Evolutionary conservation across 2,329 filamentous ascomycete genomes (phyloP).

Genomic region (Botrytis sinoallii): DNA sequence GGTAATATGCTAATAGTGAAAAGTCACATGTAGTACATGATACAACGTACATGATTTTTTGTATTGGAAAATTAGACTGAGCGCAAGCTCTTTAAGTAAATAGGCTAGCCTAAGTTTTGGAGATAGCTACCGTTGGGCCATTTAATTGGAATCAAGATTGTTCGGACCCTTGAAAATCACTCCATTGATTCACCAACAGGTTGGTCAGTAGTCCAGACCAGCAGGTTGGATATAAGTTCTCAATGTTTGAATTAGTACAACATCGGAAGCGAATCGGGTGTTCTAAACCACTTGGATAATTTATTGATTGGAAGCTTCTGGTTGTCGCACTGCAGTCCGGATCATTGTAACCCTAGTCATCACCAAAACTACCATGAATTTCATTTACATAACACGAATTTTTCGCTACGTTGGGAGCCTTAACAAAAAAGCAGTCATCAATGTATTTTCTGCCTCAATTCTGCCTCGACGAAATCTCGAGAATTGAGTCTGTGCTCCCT

Average conservation of each 20-base stretch:
- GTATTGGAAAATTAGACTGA: background rate
- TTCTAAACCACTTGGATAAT: background rate
- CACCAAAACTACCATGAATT: background rate
- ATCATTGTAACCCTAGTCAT: background rate
- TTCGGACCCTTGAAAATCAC: background rate
- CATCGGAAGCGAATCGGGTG: background rate
- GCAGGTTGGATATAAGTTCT: background rate
- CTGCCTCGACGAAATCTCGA: constrained; percentile 9
- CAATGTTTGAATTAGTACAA: background rate
- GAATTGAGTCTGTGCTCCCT: constrained; percentile 14
- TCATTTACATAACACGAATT: background rate
- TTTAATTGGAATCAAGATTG: background rate
- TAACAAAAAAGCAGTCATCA: background rate
- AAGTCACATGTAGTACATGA: background rate
- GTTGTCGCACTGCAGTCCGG: background rate
- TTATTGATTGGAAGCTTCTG: background rate
- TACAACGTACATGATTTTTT: background rate
- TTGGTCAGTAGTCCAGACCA: background rate
- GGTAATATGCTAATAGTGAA: background rate
- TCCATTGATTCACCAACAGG: background rate
- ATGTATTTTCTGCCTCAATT: background rate
- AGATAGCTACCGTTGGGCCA: background rate
- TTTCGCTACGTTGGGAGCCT: background rate
- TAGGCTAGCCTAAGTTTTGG: background rate
- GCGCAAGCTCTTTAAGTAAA: background rate